A percentile compares a stretch with the other conserved stretches of the same genome.
Conservation (phyloP, 225 moss, liverwort and hornwort species). For the Antitrichia curtipendula region DNA sequence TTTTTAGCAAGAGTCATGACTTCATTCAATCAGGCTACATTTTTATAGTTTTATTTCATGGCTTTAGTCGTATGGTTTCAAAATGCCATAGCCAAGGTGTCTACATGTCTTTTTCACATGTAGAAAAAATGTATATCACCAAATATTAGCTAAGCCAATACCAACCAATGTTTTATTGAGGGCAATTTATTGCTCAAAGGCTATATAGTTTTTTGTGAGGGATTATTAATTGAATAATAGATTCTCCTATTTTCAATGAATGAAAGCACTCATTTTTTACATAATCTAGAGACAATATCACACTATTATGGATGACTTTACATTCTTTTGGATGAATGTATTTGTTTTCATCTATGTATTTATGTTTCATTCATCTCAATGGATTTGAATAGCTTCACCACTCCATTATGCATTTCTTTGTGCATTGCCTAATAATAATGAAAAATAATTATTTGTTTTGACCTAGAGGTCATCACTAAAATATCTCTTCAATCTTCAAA, state of each 20-base stretch:
- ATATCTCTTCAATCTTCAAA: no score
- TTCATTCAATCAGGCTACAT: no score
- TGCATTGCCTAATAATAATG: not conserved
- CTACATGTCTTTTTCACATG: no score
- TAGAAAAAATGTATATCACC: no score
- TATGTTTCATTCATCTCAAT: not conserved
- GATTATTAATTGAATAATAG: not conserved
- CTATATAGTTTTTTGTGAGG: not conserved
- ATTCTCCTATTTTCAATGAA: accelerated
- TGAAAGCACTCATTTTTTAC: not conserved
- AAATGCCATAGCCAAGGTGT: no score
- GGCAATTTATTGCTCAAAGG: not conserved
- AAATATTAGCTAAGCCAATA: no score
- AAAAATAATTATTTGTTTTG: not conserved
- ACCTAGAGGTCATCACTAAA: no score
- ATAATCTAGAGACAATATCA: not conserved
- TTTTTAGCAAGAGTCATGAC: no score
- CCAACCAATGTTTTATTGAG: no score
- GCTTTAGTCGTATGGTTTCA: no score
- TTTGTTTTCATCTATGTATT: not conserved
- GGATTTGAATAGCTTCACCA: not conserved
- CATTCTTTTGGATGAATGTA: not conserved
- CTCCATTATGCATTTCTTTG: not conserved
- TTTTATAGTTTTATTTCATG: no score
- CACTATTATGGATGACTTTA: not conserved